Evolutionary conservation across 2,329 filamentous ascomycete species (phyloP).

Genomic region (Nannizziopsis arthrosporioides): DNA sequence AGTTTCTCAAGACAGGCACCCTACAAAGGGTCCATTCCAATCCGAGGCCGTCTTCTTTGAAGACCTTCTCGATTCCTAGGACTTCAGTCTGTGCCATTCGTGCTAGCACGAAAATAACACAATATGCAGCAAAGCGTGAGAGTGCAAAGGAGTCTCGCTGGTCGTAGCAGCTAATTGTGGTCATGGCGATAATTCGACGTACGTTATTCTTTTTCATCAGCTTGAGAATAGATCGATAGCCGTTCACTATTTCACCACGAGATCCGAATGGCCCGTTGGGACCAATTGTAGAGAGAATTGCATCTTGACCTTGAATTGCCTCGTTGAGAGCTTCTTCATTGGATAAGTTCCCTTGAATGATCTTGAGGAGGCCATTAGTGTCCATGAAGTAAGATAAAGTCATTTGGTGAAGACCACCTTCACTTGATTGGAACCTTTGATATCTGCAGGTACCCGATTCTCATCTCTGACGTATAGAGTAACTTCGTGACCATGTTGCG

Average conservation of each 20-base stretch:
- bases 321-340: slow-evolving; percentile 12
- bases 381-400: neutral
- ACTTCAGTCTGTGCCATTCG: slow-evolving; percentile 12
- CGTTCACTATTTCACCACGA: slow-evolving; percentile 6
- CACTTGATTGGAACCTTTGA: slow-evolving; percentile 11
- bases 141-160: slow-evolving; percentile 19
- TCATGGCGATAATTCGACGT: slow-evolving; percentile 26
- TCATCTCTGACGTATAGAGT: slow-evolving; percentile 18
- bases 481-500: slow-evolving; percentile 13
- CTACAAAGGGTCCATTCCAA: slow-evolving; percentile 15
- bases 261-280: slow-evolving; percentile 4
- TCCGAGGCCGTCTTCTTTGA: slow-evolving; percentile 12
- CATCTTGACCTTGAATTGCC: slow-evolving; percentile 17
- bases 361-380: slow-evolving; percentile 6
- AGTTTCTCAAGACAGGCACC: slow-evolving; percentile 11
- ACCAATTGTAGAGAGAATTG: slow-evolving; percentile 17
- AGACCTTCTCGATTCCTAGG: slow-evolving; percentile 12
- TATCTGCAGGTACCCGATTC: slow-evolving; percentile 12
- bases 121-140: slow-evolving; percentile 13
- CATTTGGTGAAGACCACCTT: slow-evolving; percentile 10
- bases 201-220: slow-evolving; percentile 24
- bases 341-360: slow-evolving; percentile 12
- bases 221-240: slow-evolving; percentile 17
- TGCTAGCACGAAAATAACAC: slow-evolving; percentile 9
- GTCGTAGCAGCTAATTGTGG: slow-evolving; percentile 23